These are phyloP conservation scores for Trichoderma asperellum DNA, from an alignment of 2,329 filamentous ascomycete genomes.

Conservation along the genomic window DNA sequence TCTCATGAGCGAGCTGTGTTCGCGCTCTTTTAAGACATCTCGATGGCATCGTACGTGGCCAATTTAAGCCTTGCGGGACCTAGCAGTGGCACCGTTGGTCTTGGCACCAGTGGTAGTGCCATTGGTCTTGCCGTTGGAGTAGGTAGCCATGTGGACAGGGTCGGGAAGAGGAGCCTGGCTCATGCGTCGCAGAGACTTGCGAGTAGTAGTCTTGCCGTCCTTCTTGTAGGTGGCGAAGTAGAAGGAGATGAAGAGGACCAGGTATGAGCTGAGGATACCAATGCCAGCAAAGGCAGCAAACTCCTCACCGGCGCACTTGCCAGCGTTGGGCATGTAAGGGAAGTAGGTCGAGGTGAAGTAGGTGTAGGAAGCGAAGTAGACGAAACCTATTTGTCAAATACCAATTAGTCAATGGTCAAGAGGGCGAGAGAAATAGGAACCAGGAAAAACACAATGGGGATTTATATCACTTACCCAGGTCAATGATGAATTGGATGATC, in stretches of 20 bases:
- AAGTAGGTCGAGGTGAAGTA: slow-evolving; percentile 96
- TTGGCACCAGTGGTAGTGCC: slow-evolving; percentile 60
- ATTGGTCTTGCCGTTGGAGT: slow-evolving; percentile 55
- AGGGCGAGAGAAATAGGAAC: neutral
- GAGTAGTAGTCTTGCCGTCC: slow-evolving; percentile 79
- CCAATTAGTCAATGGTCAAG: slow-evolving; percentile 31
- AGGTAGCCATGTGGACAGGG: slow-evolving; percentile 61
- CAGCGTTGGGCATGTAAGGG: slow-evolving; percentile 78
- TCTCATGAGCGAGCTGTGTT: neutral
- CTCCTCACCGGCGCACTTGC: slow-evolving; percentile 91
- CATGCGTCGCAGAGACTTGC: slow-evolving; percentile 73
- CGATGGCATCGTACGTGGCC: neutral
- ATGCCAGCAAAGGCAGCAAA: slow-evolving; percentile 94
- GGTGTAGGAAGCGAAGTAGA: slow-evolving; percentile 99
- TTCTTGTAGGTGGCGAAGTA: slow-evolving; percentile 97
- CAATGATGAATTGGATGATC: slow-evolving; percentile 96
- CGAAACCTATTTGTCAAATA: slow-evolving; percentile 69
- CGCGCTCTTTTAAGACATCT: neutral
- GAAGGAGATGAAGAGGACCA: slow-evolving; percentile 98
- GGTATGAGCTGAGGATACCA: slow-evolving; percentile 89
- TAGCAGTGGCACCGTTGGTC: slow-evolving; percentile 63
- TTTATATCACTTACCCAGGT: slow-evolving; percentile 73
- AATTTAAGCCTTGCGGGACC: slow-evolving; percentile 69
- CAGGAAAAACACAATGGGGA: too few species aligned
- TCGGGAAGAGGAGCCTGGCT: slow-evolving; percentile 74